These are phyloP conservation scores for Penicillium palitans DNA, from an alignment of 2,329 filamentous ascomycete genomes.

Conservation along the genomic window DNA sequence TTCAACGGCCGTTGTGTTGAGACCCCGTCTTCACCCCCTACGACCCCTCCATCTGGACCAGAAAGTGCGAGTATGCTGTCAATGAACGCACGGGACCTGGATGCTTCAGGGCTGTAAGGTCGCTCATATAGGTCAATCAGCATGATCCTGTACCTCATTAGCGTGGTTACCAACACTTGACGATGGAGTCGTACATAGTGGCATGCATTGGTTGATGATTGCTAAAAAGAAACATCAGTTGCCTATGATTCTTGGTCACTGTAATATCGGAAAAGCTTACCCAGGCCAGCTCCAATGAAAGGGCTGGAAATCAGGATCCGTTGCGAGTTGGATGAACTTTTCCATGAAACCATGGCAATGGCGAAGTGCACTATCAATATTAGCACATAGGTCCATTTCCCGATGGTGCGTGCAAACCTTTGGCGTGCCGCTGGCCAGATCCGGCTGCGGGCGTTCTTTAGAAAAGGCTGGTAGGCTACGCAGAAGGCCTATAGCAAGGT, in stretches of 20 bases:
- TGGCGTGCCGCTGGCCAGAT: slow-evolving; percentile 50
- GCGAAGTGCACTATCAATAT: slow-evolving; percentile 42
- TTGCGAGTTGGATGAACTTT: slow-evolving; percentile 50
- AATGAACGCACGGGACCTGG: slow-evolving; percentile 48
- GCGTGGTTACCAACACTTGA: background rate
- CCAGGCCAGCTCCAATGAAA: slow-evolving; percentile 53
- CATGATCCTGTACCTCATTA: slow-evolving; percentile 42
- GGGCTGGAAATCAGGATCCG: slow-evolving; percentile 49
- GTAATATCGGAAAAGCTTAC: no score
- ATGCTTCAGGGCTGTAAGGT: slow-evolving; percentile 47
- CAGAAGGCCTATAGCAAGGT: slow-evolving; percentile 42
- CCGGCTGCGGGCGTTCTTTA: slow-evolving; percentile 50
- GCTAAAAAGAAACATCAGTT: slow-evolving; percentile 24
- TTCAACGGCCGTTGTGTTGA: slow-evolving; percentile 46
- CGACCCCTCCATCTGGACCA: slow-evolving; percentile 47
- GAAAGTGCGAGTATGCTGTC: slow-evolving; percentile 50
- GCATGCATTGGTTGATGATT: slow-evolving; percentile 49
- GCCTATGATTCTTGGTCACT: no score
- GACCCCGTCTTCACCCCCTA: slow-evolving; percentile 48
- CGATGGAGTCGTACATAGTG: slow-evolving; percentile 35
- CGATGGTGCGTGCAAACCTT: slow-evolving; percentile 31
- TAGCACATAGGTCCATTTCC: background rate
- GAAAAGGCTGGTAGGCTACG: slow-evolving; percentile 50
- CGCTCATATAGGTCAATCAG: slow-evolving; percentile 52
- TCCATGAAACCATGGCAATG: slow-evolving; percentile 52